Conservation (phyloP, 305 asterid genomes). For the Striga hermonthica region DNA sequence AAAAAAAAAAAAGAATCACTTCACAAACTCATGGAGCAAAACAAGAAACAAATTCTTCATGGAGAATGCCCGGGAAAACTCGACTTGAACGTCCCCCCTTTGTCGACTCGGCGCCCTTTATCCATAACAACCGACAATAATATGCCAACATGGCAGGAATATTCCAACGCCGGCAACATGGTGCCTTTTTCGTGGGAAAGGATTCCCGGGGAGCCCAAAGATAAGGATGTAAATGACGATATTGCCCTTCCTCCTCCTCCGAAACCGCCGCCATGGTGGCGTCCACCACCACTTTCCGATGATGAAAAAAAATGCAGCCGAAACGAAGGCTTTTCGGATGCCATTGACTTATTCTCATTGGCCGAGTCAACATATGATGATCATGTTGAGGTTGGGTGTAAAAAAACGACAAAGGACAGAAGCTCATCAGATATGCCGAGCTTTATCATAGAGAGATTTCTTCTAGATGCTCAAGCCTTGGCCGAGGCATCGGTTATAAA, state of each 20-base stretch:
- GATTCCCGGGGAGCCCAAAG: constrained; percentile 68
- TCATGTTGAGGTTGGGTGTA: constrained; percentile 20
- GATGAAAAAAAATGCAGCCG: constrained; percentile 19
- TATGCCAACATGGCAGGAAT: constrained; percentile 3
- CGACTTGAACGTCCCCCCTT: constrained; percentile 60
- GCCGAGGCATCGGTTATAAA: constrained; percentile 52
- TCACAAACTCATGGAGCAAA: constrained; percentile 39
- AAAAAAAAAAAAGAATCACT: too few relatives aligned
- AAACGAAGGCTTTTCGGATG: constrained; percentile 42
- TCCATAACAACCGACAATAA: constrained; percentile 17
- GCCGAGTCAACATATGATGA: constrained; percentile 51
- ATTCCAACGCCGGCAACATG: constrained; percentile 30
- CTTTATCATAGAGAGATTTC: constrained; percentile 64
- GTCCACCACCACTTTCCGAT: constrained; percentile 33
- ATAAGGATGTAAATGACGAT: constrained; percentile 18
- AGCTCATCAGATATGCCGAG: constrained; percentile 32
- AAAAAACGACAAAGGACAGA: constrained; percentile 29
- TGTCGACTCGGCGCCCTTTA: constrained; percentile 53
- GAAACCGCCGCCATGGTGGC: constrained; percentile 53
- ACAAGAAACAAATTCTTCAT: constrained; percentile 38
- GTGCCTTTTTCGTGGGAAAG: constrained; percentile 81
- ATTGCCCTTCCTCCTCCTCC: constrained; percentile 44
- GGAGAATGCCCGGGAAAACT: constrained; percentile 45
- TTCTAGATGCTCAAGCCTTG: constrained; percentile 71
- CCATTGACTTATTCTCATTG: constrained; percentile 57